These are phyloP conservation scores for Salicornia ramosissima DNA, from an alignment of 148 eudicot genomes.

Conservation along the genomic window DNA sequence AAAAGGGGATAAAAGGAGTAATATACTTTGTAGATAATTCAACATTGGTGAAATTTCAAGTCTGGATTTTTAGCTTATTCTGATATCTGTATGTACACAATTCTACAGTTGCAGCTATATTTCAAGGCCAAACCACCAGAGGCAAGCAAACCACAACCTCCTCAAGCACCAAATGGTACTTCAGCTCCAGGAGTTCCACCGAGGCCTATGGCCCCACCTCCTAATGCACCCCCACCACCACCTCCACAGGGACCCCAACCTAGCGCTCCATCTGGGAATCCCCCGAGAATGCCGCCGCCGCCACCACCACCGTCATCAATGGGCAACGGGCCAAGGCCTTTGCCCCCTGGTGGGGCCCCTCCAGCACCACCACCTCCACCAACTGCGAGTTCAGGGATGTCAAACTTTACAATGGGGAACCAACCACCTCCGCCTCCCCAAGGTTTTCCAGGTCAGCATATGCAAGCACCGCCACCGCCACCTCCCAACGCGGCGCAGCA, in stretches of 20 bases:
- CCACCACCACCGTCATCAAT: constrained; percentile 68
- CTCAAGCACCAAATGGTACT: constrained; percentile 50
- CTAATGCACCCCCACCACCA: constrained; percentile 63
- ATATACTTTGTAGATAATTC: too few species aligned
- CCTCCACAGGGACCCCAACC: constrained; percentile 68
- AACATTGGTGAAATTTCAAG: too few species aligned
- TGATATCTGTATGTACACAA: neutral
- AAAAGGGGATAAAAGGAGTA: too few species aligned
- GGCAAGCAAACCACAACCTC: constrained; percentile 66
- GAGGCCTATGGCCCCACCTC: constrained; percentile 52
- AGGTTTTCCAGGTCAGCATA: constrained; percentile 72
- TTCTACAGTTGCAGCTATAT: constrained; percentile 80
- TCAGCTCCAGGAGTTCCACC: constrained; percentile 79
- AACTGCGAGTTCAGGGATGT: constrained; percentile 57
- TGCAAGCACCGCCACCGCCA: constrained; percentile 69
- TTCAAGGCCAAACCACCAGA: constrained; percentile 95
- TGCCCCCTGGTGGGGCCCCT: constrained; percentile 76
- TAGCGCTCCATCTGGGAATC: constrained; percentile 46
- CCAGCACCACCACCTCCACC: constrained; percentile 79
- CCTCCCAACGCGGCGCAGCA: constrained; percentile 64
- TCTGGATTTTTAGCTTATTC: neutral
- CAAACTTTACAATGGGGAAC: constrained; percentile 63
- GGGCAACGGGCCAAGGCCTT: constrained; percentile 81
- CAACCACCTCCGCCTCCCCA: constrained; percentile 87
- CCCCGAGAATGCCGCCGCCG: constrained; percentile 62